Base-by-base conservation (phyloP, 306 rosid genomes). In the Glycine tomentella region DNA sequence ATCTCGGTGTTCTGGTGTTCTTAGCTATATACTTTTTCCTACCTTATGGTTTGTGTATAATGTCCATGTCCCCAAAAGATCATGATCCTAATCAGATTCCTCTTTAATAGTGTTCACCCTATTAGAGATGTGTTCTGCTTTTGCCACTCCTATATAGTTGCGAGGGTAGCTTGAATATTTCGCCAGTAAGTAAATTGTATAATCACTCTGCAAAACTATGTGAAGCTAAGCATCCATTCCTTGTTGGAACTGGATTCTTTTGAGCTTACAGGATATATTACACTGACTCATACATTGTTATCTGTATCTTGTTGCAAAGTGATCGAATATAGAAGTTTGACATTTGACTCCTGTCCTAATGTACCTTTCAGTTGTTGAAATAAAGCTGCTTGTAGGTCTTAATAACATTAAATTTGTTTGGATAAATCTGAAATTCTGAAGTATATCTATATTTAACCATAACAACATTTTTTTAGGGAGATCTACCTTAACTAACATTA, bases 1-100 rank as follows among this genome's bases (percentile, higher is more conserved):
- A 94, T 83, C 97, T 91, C n/a, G 97, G 98, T 68, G 95, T 92
- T 85, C 68, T 94, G 6, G 84, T 92, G 57, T 94, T 94, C 75
- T 84, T 92, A 61, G 91, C 90, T 61, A 7, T 50, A 3, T 94
- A 81, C 79, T 87, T 92, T 62, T 90, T 89, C 82, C 88, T 91
- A 63, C 98, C 98, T 66, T 89, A 89, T 33, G 71, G 81, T 81
- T 78, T 93, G 77, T 91, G 98, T 82, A 89, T 91, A 61, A 70
- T 73, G 75, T 91, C 98, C 62, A 85, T 90, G 92, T 34, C 85
- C 83, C 76, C 88, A 7, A 87, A 87, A 80, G 90, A 84, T 76
- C 69, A 34, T 44, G 91, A 89, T 56, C 68, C 82, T 13, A 85
- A 76, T 46, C 91, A 86, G 78, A 85, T 94, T 79, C 93, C 97